phyloP scores from a whole-genome alignment of 2,329 filamentous ascomycete species.

The Dothidotthia symphoricarpi region DNA sequence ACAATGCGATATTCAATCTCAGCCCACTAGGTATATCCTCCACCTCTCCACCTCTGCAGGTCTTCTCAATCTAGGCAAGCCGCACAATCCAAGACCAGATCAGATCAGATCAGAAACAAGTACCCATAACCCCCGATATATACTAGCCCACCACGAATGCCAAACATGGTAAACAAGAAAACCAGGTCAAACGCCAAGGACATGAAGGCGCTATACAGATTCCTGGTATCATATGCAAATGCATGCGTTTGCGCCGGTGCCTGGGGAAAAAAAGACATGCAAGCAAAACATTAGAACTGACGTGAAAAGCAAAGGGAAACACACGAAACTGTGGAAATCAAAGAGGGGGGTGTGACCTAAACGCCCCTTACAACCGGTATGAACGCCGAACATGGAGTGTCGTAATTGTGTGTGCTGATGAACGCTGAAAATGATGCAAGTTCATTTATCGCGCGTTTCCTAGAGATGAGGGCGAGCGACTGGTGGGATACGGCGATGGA shows the following conservation, averaged over 20 bases:
- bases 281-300: conserved; percentile 5
- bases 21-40: no score
- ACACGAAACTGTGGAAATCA: conserved; percentile 6
- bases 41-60: background rate
- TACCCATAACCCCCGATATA: no score
- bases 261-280: no score
- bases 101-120: no score
- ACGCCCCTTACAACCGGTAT: conserved; percentile 14
- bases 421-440: conserved; percentile 4
- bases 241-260: no score
- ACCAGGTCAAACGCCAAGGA: no score
- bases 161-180: no score
- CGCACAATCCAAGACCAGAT: background rate
- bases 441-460: conserved; percentile 22
- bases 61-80: background rate
- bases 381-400: conserved; percentile 30
- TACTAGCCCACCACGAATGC: background rate
- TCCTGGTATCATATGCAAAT: no score
- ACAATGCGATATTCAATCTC: conserved; percentile 1
- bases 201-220: no score
- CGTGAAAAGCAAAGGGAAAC: conserved; percentile 2
- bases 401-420: conserved; percentile 12
- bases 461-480: conserved; percentile 35
- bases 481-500: conserved; percentile 27
- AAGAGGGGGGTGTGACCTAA: conserved; percentile 9